Evolutionary conservation across 2,329 filamentous ascomycete species (phyloP), one percentile per base, ranked within the genome.

Genomic region (Didymella pinodella): DNA sequence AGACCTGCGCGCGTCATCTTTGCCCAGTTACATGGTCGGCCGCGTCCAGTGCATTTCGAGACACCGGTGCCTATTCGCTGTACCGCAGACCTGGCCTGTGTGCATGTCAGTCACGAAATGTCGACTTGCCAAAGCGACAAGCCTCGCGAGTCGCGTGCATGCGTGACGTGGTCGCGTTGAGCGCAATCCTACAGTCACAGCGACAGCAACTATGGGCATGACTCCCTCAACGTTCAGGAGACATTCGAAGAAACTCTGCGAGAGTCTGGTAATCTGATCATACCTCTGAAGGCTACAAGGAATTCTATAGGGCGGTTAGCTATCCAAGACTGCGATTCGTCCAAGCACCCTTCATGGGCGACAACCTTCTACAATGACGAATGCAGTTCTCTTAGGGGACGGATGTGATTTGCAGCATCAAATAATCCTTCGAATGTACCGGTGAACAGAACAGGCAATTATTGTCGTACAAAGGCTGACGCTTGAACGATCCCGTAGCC

Each of bases 381-480:
- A 25, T 14, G 7, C 20, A 6, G 4, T 20, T 10, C 8, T 6
- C 20, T 14, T 20, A 41, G 38, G 20, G 8, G 20, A 22, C 14
- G 10, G 11, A 10, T 12, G 14, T 41, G 38, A 25, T 4, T 41
- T 4, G 38, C 38, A 7, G 6, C 8, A 41, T 25, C 18, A 41
- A 18, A 25, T 10, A 22, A 25, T 18, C 4, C 4, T 41, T 22
- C 20, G 31, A 32, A 4, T 4, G 16, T 32, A 41, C 40, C 40
- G 40, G 40, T 43, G 40, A 43, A 25, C 18, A 25, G 4, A 7
- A 16, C 5, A 26, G 54, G 43, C 14, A 48, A 31, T 12, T 14
- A 0, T 12, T 7, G 48, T 52, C 22, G 28, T 26, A 34, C 54
- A 20, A 38, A 14, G 25, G 41, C 52, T 54, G 26, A 48, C 52